Conservation (phyloP, 345 rosid genomes). For the Psidium friedrichsthalianum region DNA sequence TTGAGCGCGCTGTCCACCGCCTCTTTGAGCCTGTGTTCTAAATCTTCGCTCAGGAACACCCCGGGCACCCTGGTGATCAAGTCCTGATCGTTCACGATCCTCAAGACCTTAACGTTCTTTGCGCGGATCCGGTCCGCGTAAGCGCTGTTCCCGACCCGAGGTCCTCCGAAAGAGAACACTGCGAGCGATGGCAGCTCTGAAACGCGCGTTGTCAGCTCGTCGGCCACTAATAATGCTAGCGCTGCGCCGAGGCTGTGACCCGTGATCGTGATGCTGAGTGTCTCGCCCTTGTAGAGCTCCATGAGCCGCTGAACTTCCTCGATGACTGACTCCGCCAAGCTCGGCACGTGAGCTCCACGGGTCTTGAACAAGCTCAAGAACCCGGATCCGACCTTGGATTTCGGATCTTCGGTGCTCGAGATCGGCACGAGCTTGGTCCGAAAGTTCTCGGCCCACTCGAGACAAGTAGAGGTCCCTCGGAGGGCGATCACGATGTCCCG, state of each 20-base stretch:
- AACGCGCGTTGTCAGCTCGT: slow-evolving; percentile 42
- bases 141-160: slow-evolving; percentile 66
- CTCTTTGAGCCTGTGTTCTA: slow-evolving; percentile 21
- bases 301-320: slow-evolving; percentile 41
- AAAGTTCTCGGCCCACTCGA: slow-evolving; percentile 92
- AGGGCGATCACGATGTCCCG: slow-evolving; percentile 85
- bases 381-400: slow-evolving; percentile 74
- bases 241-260: slow-evolving; percentile 98
- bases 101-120: slow-evolving; percentile 49
- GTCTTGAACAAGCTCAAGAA: slow-evolving; percentile 70
- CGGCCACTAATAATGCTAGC: slow-evolving; percentile 55
- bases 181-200: slow-evolving; percentile 38
- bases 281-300: slow-evolving; percentile 54
- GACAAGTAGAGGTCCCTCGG: slow-evolving; percentile 91
- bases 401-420: background rate
- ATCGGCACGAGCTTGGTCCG: slow-evolving; percentile 29
- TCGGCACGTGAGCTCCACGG: slow-evolving; percentile 36
- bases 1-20: background rate
- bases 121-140: slow-evolving; percentile 27
- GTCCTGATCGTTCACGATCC: slow-evolving; percentile 79
- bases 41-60: slow-evolving; percentile 21
- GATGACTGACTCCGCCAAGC: slow-evolving; percentile 43
- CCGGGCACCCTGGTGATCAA: slow-evolving; percentile 79
- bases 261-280: slow-evolving; percentile 66
- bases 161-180: slow-evolving; percentile 85